Evolutionary conservation across 371 early-diverging fungal species (phyloP).

Genomic region (Saksenaea vasiformis): DNA sequence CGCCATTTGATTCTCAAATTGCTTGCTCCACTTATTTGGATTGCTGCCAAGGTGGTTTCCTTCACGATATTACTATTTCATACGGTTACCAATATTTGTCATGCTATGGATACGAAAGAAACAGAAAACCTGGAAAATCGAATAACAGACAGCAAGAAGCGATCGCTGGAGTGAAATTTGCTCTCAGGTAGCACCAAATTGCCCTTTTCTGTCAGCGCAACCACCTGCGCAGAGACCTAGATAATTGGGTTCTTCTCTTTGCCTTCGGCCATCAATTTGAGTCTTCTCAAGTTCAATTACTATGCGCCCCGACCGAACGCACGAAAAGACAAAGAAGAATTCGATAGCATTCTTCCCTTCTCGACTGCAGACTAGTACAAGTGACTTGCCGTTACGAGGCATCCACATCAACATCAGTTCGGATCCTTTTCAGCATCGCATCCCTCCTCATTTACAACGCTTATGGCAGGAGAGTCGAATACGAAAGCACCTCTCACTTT

Average conservation of each 20-base stretch:
- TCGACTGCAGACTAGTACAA: not conserved
- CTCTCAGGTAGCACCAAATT: too few species aligned
- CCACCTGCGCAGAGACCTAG: not conserved
- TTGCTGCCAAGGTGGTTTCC: too few species aligned
- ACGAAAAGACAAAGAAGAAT: not conserved
- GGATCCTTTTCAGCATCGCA: conserved; percentile 55
- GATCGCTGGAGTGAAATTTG: too few species aligned
- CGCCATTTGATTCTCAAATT: too few species aligned
- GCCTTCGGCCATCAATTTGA: not conserved
- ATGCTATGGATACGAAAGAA: too few species aligned
- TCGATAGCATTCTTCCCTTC: not conserved
- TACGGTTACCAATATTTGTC: too few species aligned
- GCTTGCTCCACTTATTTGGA: too few species aligned
- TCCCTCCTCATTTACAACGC: conserved; percentile 46
- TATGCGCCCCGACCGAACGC: not conserved
- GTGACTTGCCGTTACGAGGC: conserved; percentile 30
- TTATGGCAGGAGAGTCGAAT: conserved; percentile 49
- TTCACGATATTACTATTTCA: too few species aligned
- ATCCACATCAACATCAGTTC: conserved; percentile 57
- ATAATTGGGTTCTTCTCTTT: not conserved
- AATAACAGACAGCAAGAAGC: too few species aligned
- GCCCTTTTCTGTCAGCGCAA: too few species aligned
- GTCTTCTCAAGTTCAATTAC: not conserved
- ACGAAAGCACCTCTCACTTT: conserved; percentile 18
- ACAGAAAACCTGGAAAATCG: too few species aligned